Evolutionary conservation across 345 rosid species (phyloP), one percentile per base, ranked within the genome.

Genomic region (Sisymbrium altissimum): DNA sequence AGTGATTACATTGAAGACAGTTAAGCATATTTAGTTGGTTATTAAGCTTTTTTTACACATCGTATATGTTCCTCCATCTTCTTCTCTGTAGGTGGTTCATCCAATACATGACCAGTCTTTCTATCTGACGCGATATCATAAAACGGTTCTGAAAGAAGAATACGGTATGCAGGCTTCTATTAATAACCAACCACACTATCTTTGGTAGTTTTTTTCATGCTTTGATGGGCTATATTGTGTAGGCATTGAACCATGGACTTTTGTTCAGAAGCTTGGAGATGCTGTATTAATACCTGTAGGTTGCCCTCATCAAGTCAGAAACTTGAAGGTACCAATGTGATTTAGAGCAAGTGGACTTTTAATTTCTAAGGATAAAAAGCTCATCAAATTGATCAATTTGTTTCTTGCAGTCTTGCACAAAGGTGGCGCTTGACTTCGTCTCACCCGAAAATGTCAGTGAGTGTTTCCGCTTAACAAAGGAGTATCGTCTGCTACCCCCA

Each of bases 51-150:
- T n/a, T 50, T 38, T 30, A 5, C 40, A 40, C 35, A 46, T 46
- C 27, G 27, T 68, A 57, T 46, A 21, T 43, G 38, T 60, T 64
- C 12, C 12, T 71, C 39, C 5, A 10, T 29, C 23, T 17, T 64
- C 55, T 56, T 44, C 23, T 59, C 6, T 60, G 7, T 53, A 92
- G 94, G 89, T 93, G 70, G 76, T 75, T 27, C 87, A 87, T 75
- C 93, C 96, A 0, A 86, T 90, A 33, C 87, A 86, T 64, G 98
- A 93, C 78, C 90, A 90, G 68, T 69, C 76, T 40, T 88, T 90
- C 77, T 93, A 82, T 75, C 59, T 93, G 77, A 77, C 84, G 12
- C 46, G 40, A 19, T 85, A 82, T 43, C 98, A 93, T 76, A 83
- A 83, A 75, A 75, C 49, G 79, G 87, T 74, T 81, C 89, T 90